A percentile compares a stretch with the other conserved stretches of the same genome.
phyloP scores from a whole-genome alignment of 148 eudicot genomes.

The Fagopyrum homotropicum region DNA sequence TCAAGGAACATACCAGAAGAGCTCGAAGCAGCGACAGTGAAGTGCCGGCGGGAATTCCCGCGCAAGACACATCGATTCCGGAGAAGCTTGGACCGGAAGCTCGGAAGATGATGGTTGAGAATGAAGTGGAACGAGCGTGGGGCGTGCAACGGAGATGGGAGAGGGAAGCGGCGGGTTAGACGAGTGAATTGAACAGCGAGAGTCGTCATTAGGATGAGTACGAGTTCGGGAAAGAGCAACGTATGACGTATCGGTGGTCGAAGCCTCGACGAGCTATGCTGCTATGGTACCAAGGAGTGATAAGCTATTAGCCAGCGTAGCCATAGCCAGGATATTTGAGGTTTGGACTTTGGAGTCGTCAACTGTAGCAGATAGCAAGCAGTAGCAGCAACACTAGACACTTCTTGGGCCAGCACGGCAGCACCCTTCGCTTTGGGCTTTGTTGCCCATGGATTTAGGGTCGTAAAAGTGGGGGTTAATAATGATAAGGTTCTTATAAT shows the following conservation, averaged over 20 bases:
- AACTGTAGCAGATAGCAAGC: not conserved
- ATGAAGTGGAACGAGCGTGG: conserved; percentile 19
- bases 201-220: conserved; percentile 20
- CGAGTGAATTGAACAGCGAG: conserved; percentile 25
- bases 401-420: not conserved
- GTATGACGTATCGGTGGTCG: not conserved
- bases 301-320: not conserved
- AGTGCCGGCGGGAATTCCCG: conserved; percentile 16
- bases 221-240: not conserved
- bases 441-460: not conserved
- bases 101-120: conserved; percentile 19
- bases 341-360: conserved; percentile 9
- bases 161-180: conserved; percentile 26
- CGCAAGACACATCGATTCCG: conserved; percentile 12
- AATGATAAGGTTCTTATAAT: too few relatives aligned
- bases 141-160: conserved; percentile 18
- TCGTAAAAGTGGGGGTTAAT: too few relatives aligned
- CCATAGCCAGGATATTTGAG: not conserved
- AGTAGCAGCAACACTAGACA: too few relatives aligned
- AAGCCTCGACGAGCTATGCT: conserved; percentile 6
- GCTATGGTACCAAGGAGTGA: conserved; percentile 8
- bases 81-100: conserved; percentile 20
- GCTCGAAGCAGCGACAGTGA: conserved; percentile 23
- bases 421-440: not conserved
- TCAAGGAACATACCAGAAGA: conserved; percentile 19